Conservation (phyloP, 139 green algal genomes). For the Bryopsis sp. region DNA sequence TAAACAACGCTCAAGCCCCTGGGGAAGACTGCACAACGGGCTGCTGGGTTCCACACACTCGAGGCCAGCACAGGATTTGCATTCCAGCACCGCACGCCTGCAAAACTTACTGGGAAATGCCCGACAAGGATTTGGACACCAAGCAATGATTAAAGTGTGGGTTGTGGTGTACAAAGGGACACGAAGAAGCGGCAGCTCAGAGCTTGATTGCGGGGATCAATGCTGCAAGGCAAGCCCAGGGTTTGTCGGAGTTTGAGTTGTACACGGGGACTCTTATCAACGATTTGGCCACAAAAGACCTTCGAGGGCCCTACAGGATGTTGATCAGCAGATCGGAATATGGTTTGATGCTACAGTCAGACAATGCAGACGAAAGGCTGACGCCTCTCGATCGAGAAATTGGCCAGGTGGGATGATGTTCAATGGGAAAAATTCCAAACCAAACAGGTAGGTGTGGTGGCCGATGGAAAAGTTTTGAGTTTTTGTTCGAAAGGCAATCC, state of each 20-base stretch:
- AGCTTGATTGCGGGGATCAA: slow-evolving; percentile 89
- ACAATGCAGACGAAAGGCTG: slow-evolving; percentile 91
- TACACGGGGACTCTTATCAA: slow-evolving; percentile 91
- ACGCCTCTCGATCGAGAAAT: slow-evolving; percentile 78
- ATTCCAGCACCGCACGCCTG: too few species aligned
- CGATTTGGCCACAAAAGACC: slow-evolving; percentile 93
- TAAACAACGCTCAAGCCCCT: too few species aligned
- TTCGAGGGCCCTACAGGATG: slow-evolving; percentile 95
- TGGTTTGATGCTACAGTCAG: slow-evolving; percentile 79
- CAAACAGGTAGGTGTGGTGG: slow-evolving; percentile 35
- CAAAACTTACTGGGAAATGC: too few species aligned
- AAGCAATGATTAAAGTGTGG: too few species aligned
- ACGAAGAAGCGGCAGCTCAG: slow-evolving; percentile 91
- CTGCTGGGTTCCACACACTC: too few species aligned
- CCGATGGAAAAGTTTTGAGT: too few species aligned
- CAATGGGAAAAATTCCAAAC: slow-evolving; percentile 57
- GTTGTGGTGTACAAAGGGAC: slow-evolving; percentile 95
- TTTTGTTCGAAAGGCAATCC: too few species aligned
- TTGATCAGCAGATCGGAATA: slow-evolving; percentile 89
- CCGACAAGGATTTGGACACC: too few species aligned
- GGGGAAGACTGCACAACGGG: too few species aligned
- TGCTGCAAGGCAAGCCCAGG: slow-evolving; percentile 57
- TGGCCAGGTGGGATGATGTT: slow-evolving; percentile 73
- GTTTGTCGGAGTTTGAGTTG: slow-evolving; percentile 40
- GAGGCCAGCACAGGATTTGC: too few species aligned